phyloP scores from a whole-genome alignment of 225 moss, liverwort and hornwort genomes.

The Polytrichum formosum region DNA sequence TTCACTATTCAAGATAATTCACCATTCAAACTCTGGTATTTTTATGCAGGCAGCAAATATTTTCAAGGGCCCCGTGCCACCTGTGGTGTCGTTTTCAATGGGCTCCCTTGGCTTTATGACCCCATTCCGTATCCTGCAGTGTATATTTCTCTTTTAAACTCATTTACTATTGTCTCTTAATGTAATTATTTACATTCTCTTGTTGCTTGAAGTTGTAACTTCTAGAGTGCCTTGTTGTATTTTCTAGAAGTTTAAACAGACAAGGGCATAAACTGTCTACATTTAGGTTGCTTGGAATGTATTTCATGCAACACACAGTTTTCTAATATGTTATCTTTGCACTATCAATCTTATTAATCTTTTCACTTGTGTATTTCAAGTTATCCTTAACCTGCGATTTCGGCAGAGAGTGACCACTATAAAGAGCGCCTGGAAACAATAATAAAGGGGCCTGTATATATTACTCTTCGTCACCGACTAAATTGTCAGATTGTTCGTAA shows the following conservation, averaged over 20 bases:
- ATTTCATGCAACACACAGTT: background rate
- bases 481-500: conserved; percentile 81
- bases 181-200: too few species aligned
- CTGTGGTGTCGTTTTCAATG: conserved; percentile 90
- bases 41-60: conserved; percentile 71
- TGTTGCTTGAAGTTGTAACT: too few species aligned
- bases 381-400: conserved; percentile 22
- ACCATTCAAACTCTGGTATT: background rate
- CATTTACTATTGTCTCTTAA: too few species aligned
- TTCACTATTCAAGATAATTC: background rate
- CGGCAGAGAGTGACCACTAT: conserved; percentile 77
- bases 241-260: too few species aligned
- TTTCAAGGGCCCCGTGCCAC: conserved; percentile 93
- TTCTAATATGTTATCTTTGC: too few species aligned
- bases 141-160: too few species aligned
- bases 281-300: too few species aligned
- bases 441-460: conserved; percentile 84
- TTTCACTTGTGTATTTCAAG: background rate
- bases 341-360: background rate
- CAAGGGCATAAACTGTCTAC: too few species aligned
- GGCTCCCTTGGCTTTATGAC: conserved; percentile 99
- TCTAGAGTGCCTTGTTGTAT: too few species aligned
- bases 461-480: conserved; percentile 89
- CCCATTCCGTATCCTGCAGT: conserved; percentile 92
- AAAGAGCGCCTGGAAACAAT: conserved; percentile 71